Conservation (phyloP, 2,329 filamentous ascomycete species). For the Colletotrichum sidae region DNA sequence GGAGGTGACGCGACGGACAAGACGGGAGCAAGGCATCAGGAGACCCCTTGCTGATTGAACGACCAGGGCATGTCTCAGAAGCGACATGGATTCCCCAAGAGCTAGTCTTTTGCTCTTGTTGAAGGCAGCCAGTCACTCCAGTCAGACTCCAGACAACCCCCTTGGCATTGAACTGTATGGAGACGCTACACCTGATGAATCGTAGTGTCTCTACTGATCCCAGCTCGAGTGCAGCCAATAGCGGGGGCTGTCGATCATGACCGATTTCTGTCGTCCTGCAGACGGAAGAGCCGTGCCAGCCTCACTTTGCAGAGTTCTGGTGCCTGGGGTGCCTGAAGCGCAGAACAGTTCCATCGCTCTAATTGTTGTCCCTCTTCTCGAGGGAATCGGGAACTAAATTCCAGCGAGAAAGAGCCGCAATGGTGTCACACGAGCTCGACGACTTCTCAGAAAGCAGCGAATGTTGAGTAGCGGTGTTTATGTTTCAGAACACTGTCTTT, state of each 20-base stretch:
- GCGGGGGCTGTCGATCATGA: slow-evolving; percentile 44
- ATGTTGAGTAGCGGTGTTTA: too few species aligned
- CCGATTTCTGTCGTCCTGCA: slow-evolving; percentile 41
- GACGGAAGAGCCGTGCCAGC: slow-evolving; percentile 37
- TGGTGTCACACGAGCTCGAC: neutral
- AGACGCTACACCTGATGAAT: slow-evolving; percentile 27
- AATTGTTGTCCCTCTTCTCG: slow-evolving; percentile 18
- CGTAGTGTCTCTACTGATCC: slow-evolving; percentile 28
- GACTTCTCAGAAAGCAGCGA: neutral
- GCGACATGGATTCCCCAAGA: slow-evolving; percentile 48
- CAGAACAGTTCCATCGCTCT: slow-evolving; percentile 22
- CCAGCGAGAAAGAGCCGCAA: slow-evolving; percentile 47
- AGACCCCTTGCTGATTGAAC: slow-evolving; percentile 30
- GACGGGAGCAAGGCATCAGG: slow-evolving; percentile 28
- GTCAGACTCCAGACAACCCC: slow-evolving; percentile 30
- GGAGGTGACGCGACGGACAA: slow-evolving; percentile 15
- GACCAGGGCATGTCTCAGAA: slow-evolving; percentile 50
- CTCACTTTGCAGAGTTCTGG: slow-evolving; percentile 32
- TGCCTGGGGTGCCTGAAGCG: slow-evolving; percentile 29
- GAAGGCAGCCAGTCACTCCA: slow-evolving; percentile 28
- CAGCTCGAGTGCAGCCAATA: slow-evolving; percentile 41
- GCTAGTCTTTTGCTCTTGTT: slow-evolving; percentile 25
- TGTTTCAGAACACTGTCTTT: too few species aligned
- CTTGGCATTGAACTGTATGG: slow-evolving; percentile 34
- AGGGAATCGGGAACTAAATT: slow-evolving; percentile 40